phyloP scores from a whole-genome alignment of 805 yeast species.

The Schizosaccharomyces osmophilus region DNA sequence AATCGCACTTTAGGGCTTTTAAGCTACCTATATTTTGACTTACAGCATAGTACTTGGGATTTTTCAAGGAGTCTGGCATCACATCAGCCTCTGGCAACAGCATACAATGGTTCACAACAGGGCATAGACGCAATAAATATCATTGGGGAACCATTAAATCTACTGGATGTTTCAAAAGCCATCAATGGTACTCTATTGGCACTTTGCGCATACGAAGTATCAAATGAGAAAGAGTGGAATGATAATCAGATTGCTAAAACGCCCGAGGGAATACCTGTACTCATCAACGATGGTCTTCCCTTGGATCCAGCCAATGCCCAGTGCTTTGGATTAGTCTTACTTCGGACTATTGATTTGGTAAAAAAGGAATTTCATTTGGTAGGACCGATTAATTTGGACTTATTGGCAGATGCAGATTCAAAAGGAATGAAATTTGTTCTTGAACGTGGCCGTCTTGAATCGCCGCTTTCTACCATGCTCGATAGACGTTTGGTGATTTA shows the following conservation, averaged over 20 bases:
- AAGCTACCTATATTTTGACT: conserved; percentile 11
- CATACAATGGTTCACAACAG: conserved; percentile 4
- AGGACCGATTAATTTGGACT: neutral
- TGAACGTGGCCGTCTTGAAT: neutral
- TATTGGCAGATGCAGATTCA: neutral
- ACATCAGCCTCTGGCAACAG: conserved; percentile 13
- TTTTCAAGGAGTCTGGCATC: conserved; percentile 13
- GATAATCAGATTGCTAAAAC: neutral
- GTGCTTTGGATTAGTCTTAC: conserved; percentile 6
- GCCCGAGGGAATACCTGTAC: neutral
- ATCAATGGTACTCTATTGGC: conserved; percentile 17
- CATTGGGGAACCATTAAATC: conserved; percentile 8
- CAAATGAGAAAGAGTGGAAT: neutral
- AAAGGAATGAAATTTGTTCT: neutral
- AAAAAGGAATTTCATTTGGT: conserved; percentile 3
- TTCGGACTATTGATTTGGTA: conserved; percentile 5
- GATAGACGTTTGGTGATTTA: neutral
- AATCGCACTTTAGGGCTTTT: conserved; percentile 3
- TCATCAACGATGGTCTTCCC: neutral
- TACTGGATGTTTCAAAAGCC: conserved; percentile 10
- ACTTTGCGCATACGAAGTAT: conserved; percentile 6
- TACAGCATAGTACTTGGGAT: conserved; percentile 5
- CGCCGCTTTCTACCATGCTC: neutral
- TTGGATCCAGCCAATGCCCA: neutral
- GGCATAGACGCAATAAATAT: conserved; percentile 12